Evolutionary conservation across 179 eudicot species (phyloP).

Genomic region (Drosera spatulata): DNA sequence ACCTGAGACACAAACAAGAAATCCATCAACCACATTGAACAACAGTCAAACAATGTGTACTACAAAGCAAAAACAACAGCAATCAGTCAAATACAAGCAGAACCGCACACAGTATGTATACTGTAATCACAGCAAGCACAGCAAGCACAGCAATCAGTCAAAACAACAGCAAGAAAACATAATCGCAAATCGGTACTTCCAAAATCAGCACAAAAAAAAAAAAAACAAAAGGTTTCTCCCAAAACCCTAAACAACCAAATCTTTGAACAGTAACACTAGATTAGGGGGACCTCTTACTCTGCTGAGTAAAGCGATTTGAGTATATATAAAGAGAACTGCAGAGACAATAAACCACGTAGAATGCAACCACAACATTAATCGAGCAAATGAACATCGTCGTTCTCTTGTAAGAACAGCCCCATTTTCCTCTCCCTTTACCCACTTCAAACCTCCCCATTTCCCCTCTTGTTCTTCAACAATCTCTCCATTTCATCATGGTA

Average conservation of each 20-base stretch:
- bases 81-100: not conserved
- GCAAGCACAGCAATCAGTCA: not conserved
- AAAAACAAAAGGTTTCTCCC: too few species aligned
- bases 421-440: conserved; percentile 31
- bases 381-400: conserved; percentile 62
- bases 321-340: conserved; percentile 59
- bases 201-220: conserved; percentile 3
- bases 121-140: not conserved
- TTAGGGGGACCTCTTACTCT: conserved; percentile 15
- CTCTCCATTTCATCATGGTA: conserved; percentile 22
- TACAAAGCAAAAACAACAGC: not conserved
- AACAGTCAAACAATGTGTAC: not conserved
- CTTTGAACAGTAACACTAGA: not conserved
- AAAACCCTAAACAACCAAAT: not conserved
- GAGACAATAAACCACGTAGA: conserved; percentile 59
- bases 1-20: conserved; percentile 26
- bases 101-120: too few species aligned
- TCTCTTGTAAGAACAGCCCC: conserved; percentile 64
- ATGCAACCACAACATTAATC: conserved; percentile 62
- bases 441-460: conserved; percentile 47
- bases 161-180: not conserved
- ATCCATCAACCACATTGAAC: conserved; percentile 2
- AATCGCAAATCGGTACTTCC: conserved; percentile 1
- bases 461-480: conserved; percentile 17
- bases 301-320: conserved; percentile 26